Evolutionary conservation across 2,329 filamentous ascomycete species (phyloP), one percentile per base, ranked within the genome.

Genomic region (Trichoderma breve): DNA sequence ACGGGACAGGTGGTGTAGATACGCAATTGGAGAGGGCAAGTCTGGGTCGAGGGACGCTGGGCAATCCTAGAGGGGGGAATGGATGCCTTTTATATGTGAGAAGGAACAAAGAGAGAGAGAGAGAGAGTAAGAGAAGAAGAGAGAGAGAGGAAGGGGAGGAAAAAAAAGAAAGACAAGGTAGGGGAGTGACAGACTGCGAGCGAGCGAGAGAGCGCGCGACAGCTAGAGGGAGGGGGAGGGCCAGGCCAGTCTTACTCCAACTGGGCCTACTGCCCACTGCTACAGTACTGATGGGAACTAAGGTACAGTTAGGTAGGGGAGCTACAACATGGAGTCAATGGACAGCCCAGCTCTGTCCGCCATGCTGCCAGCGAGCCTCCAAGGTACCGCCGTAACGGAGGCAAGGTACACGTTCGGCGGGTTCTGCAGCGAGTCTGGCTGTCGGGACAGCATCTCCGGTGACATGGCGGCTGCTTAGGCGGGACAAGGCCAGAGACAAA

Each of bases 1-100:
- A 58, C 32, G 69, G 55, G 39, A 69, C 28, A 32, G 28, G 28
- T 65, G n/a, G 26, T 47, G 30, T 61, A 9, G 34, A 51, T 39
- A 51, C 26, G 70, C 67, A 64, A 70, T 64, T 43, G 66, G 63
- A 32, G 68, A 70, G 34, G 21, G 34, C 58, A 43, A 63, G 71
- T 26, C 60, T 70, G 73, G 66, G 72, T 67, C 72, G 72, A 76
- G 74, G 55, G 30, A 73, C 26, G 67, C 63, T 26, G 68, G 34
- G 30, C 53, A 66, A 51, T 24, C 43, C 61, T 55, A 24, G 32
- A 58, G 32, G 60, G 70, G 71, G 74, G 72, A 73, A 74, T 71
- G 66, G 67, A 39, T 55, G 72, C 72, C 73, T 71, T 71, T 64
- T 71, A 71, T 67, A 14, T 64, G 62, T 68, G 67, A 60, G 74